Conservation (phyloP, 1,284 basidiomycete genomes). For the Golubevia sp. region DNA sequence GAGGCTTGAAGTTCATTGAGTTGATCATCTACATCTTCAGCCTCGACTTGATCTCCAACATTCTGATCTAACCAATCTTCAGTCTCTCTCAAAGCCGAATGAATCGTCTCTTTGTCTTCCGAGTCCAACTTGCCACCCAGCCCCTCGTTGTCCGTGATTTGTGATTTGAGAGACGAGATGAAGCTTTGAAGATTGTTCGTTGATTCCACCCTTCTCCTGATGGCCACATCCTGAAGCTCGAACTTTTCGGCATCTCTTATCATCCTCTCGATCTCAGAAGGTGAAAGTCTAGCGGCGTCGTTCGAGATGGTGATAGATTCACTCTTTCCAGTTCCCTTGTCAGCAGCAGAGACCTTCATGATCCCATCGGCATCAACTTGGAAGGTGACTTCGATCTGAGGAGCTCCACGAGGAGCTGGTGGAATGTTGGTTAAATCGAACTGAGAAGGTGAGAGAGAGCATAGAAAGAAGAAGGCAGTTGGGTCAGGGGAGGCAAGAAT, state of each 20-base stretch:
- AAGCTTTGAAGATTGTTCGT: slow-evolving; percentile 8
- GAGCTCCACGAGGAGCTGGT: slow-evolving; percentile 47
- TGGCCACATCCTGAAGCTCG: background rate
- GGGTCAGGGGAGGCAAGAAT: too few species aligned
- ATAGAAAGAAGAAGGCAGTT: too few species aligned
- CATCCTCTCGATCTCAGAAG: background rate
- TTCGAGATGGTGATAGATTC: slow-evolving; percentile 89
- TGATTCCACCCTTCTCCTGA: background rate
- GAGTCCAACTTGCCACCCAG: slow-evolving; percentile 84
- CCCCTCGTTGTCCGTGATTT: slow-evolving; percentile 83
- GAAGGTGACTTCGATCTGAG: slow-evolving; percentile 91
- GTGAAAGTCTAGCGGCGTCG: slow-evolving; percentile 8
- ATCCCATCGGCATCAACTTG: slow-evolving; percentile 88
- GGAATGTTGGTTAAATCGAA: too few species aligned
- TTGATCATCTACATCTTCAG: slow-evolving; percentile 77
- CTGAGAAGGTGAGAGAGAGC: background rate
- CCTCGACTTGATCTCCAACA: slow-evolving; percentile 71
- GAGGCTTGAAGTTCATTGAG: slow-evolving; percentile 7
- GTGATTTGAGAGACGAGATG: slow-evolving; percentile 78
- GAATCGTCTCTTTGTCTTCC: slow-evolving; percentile 86
- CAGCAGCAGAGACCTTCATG: slow-evolving; percentile 82
- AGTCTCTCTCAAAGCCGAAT: slow-evolving; percentile 81
- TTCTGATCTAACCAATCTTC: slow-evolving; percentile 88
- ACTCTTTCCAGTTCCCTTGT: slow-evolving; percentile 94
- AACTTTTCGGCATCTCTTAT: background rate